Conservation (phyloP, 2,329 filamentous ascomycete species). For the Sporothrix pallida region DNA sequence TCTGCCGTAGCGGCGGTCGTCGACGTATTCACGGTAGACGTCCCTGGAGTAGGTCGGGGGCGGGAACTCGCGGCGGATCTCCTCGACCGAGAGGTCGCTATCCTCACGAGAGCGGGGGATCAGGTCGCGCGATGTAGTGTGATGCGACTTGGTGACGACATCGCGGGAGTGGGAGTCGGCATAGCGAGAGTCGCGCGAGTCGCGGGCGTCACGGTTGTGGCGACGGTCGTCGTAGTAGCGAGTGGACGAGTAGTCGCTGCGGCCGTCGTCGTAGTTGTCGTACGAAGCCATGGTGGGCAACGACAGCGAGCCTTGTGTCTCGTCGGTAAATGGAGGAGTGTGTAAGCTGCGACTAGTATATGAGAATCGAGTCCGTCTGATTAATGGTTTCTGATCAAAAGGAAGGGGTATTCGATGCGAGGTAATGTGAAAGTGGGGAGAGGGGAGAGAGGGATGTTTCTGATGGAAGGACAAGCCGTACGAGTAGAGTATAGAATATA, state of each 20-base stretch:
- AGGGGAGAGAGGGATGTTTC: background rate
- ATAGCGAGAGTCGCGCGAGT: constrained; percentile 58
- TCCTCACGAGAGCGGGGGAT: constrained; percentile 70
- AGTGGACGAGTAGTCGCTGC: constrained; percentile 43
- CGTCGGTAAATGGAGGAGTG: background rate
- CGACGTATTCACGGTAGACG: constrained; percentile 66
- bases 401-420: background rate
- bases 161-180: constrained; percentile 60
- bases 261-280: constrained; percentile 58
- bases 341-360: background rate
- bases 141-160: constrained; percentile 52
- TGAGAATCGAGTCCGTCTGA: constrained; percentile 14
- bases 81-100: constrained; percentile 77
- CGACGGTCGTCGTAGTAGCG: constrained; percentile 61
- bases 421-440: background rate
- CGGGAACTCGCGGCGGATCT: constrained; percentile 83
- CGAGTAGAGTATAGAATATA: background rate
- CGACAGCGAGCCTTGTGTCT: constrained; percentile 25
- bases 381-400: background rate
- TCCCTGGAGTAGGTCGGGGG: constrained; percentile 65
- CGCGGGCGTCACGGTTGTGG: constrained; percentile 57
- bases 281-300: constrained; percentile 53
- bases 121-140: constrained; percentile 54
- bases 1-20: constrained; percentile 49
- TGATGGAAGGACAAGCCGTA: constrained; percentile 24